phyloP scores from a whole-genome alignment of 768 basidiomycete genomes.

The Suillus ampliporus region DNA sequence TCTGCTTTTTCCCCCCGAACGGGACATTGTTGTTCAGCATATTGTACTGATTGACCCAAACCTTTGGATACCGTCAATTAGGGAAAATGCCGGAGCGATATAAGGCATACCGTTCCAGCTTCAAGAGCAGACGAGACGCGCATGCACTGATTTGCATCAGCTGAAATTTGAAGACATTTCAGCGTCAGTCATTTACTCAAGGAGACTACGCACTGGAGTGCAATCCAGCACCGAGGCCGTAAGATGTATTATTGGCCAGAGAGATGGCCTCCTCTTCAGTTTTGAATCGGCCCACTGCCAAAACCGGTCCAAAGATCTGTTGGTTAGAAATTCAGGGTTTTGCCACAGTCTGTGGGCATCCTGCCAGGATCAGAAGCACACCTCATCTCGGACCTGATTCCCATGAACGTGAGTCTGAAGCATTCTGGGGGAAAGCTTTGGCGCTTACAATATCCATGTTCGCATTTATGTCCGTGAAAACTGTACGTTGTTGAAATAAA shows the following conservation, averaged over 20 bases:
- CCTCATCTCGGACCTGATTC: constrained; percentile 38
- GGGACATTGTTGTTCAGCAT: constrained; percentile 86
- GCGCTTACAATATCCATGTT: constrained; percentile 84
- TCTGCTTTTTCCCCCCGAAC: constrained; percentile 95
- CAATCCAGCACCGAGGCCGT: constrained; percentile 91
- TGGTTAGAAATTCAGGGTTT: constrained; percentile 11
- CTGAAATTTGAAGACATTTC: constrained; percentile 37
- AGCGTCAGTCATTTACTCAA: background rate
- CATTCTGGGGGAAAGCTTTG: constrained; percentile 11
- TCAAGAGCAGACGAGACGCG: constrained; percentile 85
- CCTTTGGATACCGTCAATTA: constrained; percentile 45
- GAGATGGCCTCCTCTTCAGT: constrained; percentile 87
- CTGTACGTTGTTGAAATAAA: constrained; percentile 41
- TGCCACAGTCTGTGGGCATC: constrained; percentile 11
- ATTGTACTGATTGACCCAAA: constrained; percentile 94
- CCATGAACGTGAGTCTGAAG: constrained; percentile 30
- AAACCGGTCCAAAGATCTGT: constrained; percentile 95
- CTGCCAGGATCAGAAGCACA: constrained; percentile 18
- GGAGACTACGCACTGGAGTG: constrained; percentile 71
- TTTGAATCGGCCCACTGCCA: constrained; percentile 80
- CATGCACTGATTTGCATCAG: constrained; percentile 88
- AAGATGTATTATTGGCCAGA: constrained; percentile 86
- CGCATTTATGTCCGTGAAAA: constrained; percentile 80
- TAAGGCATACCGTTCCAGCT: constrained; percentile 76
- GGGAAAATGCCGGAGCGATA: background rate